Evolutionary conservation across 257 asterid species (phyloP).

Genomic region (Solanum piurae): DNA sequence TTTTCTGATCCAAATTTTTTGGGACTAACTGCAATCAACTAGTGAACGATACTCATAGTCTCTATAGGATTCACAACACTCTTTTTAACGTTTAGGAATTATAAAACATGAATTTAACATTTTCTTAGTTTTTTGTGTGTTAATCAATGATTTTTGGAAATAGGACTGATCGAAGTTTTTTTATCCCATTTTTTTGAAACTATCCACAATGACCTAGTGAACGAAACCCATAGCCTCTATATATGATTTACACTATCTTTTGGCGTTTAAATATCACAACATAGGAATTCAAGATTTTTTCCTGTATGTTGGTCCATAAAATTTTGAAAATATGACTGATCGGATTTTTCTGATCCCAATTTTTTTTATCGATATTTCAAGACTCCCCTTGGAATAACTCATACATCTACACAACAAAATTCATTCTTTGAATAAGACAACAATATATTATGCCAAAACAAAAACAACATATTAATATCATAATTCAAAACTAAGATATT

Average conservation of each 20-base stretch:
- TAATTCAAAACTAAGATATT: neutral
- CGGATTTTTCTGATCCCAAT: too few relatives aligned
- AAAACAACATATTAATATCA: neutral
- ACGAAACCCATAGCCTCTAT: too few relatives aligned
- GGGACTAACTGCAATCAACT: neutral
- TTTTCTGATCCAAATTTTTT: too few relatives aligned
- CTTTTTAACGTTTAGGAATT: neutral
- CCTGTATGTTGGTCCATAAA: rapidly evolving
- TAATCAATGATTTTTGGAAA: too few relatives aligned
- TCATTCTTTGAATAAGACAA: neutral
- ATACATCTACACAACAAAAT: neutral
- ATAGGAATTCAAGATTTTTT: neutral
- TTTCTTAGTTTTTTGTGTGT: too few relatives aligned
- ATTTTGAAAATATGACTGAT: neutral
- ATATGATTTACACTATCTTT: too few relatives aligned
- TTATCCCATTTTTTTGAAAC: too few relatives aligned
- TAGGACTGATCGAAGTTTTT: too few relatives aligned
- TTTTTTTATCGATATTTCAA: too few relatives aligned
- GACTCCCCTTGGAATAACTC: neutral
- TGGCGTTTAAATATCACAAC: too few relatives aligned
- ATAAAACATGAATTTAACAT: too few relatives aligned
- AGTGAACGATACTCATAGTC: neutral
- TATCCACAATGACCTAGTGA: too few relatives aligned
- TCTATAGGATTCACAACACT: neutral
- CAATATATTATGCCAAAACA: neutral